Base-by-base conservation (phyloP, 2,329 filamentous ascomycete species). In the Cryphonectria parasitica region DNA sequence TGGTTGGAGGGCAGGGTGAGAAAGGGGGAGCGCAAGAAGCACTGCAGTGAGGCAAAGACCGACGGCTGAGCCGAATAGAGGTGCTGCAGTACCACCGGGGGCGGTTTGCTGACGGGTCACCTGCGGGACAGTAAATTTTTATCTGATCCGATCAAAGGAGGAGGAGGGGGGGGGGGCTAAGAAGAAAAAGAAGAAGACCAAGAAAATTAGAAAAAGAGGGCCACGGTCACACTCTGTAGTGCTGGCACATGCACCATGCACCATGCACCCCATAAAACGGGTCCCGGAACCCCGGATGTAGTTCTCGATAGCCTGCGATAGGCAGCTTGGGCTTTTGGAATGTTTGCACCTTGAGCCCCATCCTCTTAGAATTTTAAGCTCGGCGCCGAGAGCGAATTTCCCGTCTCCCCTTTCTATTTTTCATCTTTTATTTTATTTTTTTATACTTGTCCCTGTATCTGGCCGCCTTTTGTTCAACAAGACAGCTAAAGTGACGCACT, bases 131-230 rank as follows among this genome's bases (percentile, higher is more conserved):
- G 11, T 34, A 66, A 28, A n/a, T 52, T 45, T 63, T 70, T 70
- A 70, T 70, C 69, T 65, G 69, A 70, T 70, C 69, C 69, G 69
- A 70, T 25, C 58, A 67, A 70, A 67, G 64, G 36, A 70, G 63
- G 41, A 28, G 11, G n/a, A 8, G 19, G 54, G 25, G 54, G 11
- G 28, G 13, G 25, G 13, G 52, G 3, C 0, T 4, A 54, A 6
- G 5, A 54, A 17, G 11, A 56, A 56, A 28, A 56, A 34, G 15
- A 19, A 11, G 19, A 17, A 17, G 1, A 56, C 34, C 34, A 28
- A 31, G 2, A 31, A 31, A 34, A 8, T 2, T 8, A 52, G 22
- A 11, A 31, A 45, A 52, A 45, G 64, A 68, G 64, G 69, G 64
- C 64, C 69, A 61, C 56, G 43, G 61, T 58, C 45, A n/a, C 49